Percentiles rank a stretch among this genome's conserved stretches.
phyloP scores from a whole-genome alignment of 306 rosid species.

The Morella rubra region DNA sequence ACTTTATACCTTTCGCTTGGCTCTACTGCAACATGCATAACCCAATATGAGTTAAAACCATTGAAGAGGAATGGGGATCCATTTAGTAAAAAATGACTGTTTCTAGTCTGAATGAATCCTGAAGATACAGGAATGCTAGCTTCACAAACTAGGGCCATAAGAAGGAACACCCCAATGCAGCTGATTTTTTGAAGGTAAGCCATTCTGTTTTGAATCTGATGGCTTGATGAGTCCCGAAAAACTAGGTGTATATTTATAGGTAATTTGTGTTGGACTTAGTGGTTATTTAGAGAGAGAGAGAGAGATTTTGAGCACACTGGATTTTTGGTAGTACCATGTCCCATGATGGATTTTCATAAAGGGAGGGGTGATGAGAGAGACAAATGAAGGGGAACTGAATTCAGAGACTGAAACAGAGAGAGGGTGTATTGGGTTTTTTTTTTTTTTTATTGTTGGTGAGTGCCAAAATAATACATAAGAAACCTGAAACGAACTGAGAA shows the following conservation, averaged over 20 bases:
- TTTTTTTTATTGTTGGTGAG: too few relatives aligned
- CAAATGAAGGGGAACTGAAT: too few relatives aligned
- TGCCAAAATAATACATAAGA: neutral
- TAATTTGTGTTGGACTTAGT: neutral
- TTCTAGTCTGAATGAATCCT: constrained; percentile 39
- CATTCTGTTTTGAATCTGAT: constrained; percentile 9
- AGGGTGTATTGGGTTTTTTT: too few relatives aligned
- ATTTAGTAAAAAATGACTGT: constrained; percentile 32
- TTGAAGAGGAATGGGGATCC: constrained; percentile 42
- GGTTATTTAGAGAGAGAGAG: constrained; percentile 15
- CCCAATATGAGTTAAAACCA: constrained; percentile 65
- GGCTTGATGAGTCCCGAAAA: neutral
- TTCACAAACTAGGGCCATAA: constrained; percentile 23
- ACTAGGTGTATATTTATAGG: neutral
- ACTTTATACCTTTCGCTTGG: constrained; percentile 38
- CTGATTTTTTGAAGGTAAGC: constrained; percentile 2
- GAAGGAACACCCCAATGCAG: neutral
- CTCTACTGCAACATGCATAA: constrained; percentile 50
- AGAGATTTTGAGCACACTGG: neutral
- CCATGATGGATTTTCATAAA: too few relatives aligned
- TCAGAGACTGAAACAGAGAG: too few relatives aligned
- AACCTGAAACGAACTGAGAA: neutral
- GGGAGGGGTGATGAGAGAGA: too few relatives aligned
- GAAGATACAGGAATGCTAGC: neutral
- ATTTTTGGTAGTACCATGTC: too few relatives aligned